Evolutionary conservation across 495 filamentous ascomycete species (phyloP), one percentile per base, ranked within the genome.

Genomic region (Annulohypoxylon stygium): DNA sequence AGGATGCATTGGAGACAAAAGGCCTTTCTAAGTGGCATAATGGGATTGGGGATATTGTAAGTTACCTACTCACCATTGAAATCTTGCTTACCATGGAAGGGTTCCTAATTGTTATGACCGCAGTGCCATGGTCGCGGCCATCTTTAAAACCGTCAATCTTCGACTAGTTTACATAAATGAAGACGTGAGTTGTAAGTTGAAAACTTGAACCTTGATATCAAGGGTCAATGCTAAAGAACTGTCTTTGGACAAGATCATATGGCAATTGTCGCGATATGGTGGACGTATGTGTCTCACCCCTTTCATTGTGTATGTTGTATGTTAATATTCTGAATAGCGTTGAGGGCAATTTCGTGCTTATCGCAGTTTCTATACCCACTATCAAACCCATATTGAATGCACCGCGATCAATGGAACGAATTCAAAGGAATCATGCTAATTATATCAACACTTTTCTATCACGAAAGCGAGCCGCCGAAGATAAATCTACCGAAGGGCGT

Each of bases 1-100:
- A 26, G 33, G 10, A 54, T 54, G 50, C 50, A 54, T 26, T 54
- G 50, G 50, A 54, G 14, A 12, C 50, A 33, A 12, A 54, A 54
- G 25, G 50, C 23, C 23, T 54, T 54, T 54, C 25, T 54, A 14
- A 54, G 18, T 33, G 50, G 25, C 11, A 54, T 54, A 33, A 54
- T 54, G 50, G 50, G 50, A 14, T 25, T 54, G 12, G 50, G 50
- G 2, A 54, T 54, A n/a, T 26, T 54, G 50, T 54, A 3, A 54
- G 50, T 33, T 54, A 14, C 10, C n/a, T n/a, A n/a, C n/a, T n/a
- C n/a, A n/a, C n/a, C n/a, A n/a, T n/a, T 5, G 16, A 33, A 3
- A 9, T 34, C 12, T 2, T 33, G 2, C 34, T 14, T 55, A 16
- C 4, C 5, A 16, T 16, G 10, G 4, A n/a, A 3, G 2, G 12